Percentiles rank a stretch among this genome's conserved stretches.
Conservation (phyloP, 352 stramenopile species). For the Phytophthora uliginosa region DNA sequence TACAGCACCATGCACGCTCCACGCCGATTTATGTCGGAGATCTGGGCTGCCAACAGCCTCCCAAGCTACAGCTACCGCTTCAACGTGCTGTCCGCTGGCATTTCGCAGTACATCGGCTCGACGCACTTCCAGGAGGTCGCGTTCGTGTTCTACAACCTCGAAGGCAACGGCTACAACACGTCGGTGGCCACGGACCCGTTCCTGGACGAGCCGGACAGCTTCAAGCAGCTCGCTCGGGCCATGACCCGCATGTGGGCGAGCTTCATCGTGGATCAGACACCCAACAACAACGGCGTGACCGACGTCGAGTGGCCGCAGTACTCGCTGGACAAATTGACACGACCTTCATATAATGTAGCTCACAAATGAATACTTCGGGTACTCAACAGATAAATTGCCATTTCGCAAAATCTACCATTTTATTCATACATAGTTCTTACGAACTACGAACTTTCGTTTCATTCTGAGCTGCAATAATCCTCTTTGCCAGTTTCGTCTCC, state of each 20-base stretch:
- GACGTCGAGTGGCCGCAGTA: conserved; percentile 42
- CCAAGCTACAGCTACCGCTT: conserved; percentile 44
- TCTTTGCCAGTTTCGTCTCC: too few species aligned
- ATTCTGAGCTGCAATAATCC: too few species aligned
- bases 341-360: too few species aligned
- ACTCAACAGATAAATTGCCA: too few species aligned
- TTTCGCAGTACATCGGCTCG: conserved; percentile 17
- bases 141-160: conserved; percentile 46
- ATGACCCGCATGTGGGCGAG: conserved; percentile 42
- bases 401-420: too few species aligned
- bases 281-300: conserved; percentile 18
- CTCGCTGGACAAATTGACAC: conserved; percentile 2
- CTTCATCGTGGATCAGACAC: conserved; percentile 31
- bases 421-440: too few species aligned
- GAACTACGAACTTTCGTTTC: too few species aligned
- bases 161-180: conserved; percentile 34
- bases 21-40: conserved; percentile 29
- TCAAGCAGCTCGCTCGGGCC: conserved; percentile 10
- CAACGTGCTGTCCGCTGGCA: conserved; percentile 28
- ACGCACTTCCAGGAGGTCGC: conserved; percentile 38
- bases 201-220: conserved; percentile 24
- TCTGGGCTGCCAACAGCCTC: conserved; percentile 31
- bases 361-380: too few species aligned
- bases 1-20: conserved; percentile 31
- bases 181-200: conserved; percentile 34